A percentile compares a stretch with the other conserved stretches of the same genome.
These are phyloP conservation scores for Prunus mongolica DNA, from an alignment of 306 rosid species.

Conservation along the genomic window DNA sequence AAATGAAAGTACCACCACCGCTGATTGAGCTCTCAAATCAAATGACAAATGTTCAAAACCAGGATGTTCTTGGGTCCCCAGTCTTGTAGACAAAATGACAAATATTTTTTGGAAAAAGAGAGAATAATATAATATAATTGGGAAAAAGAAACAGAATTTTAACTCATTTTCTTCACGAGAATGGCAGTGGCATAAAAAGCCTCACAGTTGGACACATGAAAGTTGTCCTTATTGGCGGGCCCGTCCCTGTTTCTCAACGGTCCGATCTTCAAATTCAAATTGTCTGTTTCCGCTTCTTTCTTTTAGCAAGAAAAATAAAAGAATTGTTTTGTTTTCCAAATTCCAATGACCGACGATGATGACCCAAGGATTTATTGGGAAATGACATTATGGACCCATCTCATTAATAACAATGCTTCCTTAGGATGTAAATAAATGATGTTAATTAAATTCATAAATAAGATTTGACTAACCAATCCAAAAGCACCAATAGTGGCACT, in stretches of 20 bases:
- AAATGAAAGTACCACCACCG: background rate
- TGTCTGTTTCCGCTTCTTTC: too few species aligned
- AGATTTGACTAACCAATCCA: background rate
- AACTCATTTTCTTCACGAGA: background rate
- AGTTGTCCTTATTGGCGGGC: background rate
- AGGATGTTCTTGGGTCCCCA: background rate
- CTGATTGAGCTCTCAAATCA: slow-evolving; percentile 1
- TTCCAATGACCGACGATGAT: background rate
- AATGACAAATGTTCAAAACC: background rate
- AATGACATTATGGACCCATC: background rate
- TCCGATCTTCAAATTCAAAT: background rate
- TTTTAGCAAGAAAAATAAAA: background rate
- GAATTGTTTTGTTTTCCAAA: background rate
- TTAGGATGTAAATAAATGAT: background rate
- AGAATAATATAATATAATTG: background rate
- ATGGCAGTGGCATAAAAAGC: background rate
- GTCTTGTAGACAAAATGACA: background rate
- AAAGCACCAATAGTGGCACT: slow-evolving; percentile 10
- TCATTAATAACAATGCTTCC: background rate
- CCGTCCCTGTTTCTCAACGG: background rate
- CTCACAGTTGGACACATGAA: background rate
- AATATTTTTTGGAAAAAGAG: background rate
- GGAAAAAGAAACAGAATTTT: background rate
- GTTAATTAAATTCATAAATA: background rate
- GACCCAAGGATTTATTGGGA: background rate